Evolutionary conservation across 768 basidiomycete species (phyloP), one percentile per base, ranked within the genome.

Genomic region (Mycena amicta): DNA sequence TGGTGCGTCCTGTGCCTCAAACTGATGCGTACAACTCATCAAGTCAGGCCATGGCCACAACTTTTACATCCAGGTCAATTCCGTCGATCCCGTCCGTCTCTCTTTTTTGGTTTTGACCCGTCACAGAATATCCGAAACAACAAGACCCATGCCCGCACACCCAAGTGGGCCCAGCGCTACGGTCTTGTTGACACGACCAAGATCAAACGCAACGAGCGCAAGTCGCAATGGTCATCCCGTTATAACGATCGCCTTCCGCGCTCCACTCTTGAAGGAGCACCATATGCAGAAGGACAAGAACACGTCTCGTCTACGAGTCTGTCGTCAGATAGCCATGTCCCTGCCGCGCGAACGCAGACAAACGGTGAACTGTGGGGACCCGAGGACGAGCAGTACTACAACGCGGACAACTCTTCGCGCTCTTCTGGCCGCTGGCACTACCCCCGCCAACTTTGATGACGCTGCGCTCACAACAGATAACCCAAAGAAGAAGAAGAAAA

Each of bases 61-160:
- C 65, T 94, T 94, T 70, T 94, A 94, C 77, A 92, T 94, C 58
- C 91, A 92, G 81, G 90, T 89, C 68, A n/a, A n/a, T n/a, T n/a
- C n/a, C n/a, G n/a, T n/a, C n/a, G n/a, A n/a, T n/a, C n/a, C n/a
- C n/a, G n/a, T n/a, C n/a, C n/a, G n/a, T n/a, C n/a, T n/a, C n/a
- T n/a, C n/a, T n/a, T n/a, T n/a, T n/a, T n/a, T n/a, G n/a, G n/a
- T n/a, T n/a, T n/a, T 8, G 55, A 27, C 61, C 49, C 20, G 20
- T 57, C n/a, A 50, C 70, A 98, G 88, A 97, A 97, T 74, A 87
- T 98, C 63, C 82, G 95, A 56, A 98, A 97, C 77, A 98, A 98
- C 80, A 93, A 95, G 80, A 95, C 86, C 66, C 84, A 91, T 70
- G 80, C 82, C 15, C 87, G 95, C 43, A 97, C 95, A n/a, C 95